These are phyloP conservation scores for Saccharomycopsis babjevae DNA, from an alignment of 805 yeast species.

Conservation along the genomic window DNA sequence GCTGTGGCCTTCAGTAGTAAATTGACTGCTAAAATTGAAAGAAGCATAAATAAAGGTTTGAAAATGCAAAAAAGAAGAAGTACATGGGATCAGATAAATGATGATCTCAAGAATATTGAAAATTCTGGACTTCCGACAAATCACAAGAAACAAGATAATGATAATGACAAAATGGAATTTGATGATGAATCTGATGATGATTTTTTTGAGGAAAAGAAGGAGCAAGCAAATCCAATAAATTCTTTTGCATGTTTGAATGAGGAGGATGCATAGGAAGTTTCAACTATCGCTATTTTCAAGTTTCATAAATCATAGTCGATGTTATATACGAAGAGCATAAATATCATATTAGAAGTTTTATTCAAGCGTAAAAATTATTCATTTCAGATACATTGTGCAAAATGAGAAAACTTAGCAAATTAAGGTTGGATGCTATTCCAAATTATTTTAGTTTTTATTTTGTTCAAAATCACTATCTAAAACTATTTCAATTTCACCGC, in stretches of 20 bases:
- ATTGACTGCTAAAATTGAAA: slow-evolving; percentile 14
- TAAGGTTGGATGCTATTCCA: no score
- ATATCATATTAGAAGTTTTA: background rate
- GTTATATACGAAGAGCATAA: no score
- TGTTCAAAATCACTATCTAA: background rate
- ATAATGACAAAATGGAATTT: slow-evolving; percentile 1
- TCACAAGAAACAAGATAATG: background rate
- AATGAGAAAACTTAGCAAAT: background rate
- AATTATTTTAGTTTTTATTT: background rate
- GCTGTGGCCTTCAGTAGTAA: slow-evolving; percentile 14
- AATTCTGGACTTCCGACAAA: background rate
- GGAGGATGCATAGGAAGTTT: slow-evolving; percentile 11
- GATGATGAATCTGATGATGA: slow-evolving; percentile 13
- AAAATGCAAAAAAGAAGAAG: slow-evolving; percentile 9
- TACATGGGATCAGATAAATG: slow-evolving; percentile 17
- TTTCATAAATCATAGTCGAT: no score
- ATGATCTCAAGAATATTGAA: slow-evolving; percentile 2
- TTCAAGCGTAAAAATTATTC: background rate
- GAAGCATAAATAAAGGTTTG: slow-evolving; percentile 12
- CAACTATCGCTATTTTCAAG: background rate
- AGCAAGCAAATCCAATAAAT: background rate
- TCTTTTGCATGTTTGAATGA: slow-evolving; percentile 13
- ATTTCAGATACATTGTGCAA: background rate
- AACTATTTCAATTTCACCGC: slow-evolving; percentile 16
- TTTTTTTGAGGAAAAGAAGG: slow-evolving; percentile 1